Evolutionary conservation across 1,284 basidiomycete species (phyloP).

Genomic region (Pulveroboletus sp.): DNA sequence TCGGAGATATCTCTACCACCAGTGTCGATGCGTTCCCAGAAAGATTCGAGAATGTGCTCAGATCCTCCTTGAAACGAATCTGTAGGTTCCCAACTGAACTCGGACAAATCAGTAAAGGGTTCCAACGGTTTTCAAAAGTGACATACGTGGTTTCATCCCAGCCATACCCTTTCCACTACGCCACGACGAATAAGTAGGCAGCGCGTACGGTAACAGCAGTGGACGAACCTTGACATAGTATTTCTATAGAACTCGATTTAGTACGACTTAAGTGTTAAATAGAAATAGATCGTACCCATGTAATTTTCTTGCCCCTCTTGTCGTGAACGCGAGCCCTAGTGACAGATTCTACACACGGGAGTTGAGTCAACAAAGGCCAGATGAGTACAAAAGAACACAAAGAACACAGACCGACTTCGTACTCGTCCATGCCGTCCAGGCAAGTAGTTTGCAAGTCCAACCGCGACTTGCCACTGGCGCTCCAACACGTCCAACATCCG

Average conservation of each 20-base stretch:
- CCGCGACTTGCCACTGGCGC: neutral
- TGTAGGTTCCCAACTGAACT: slow-evolving; percentile 62
- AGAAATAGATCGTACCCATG: slow-evolving; percentile 39
- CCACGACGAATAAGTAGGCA: slow-evolving; percentile 6
- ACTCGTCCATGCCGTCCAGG: slow-evolving; percentile 41
- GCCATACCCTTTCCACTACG: slow-evolving; percentile 66
- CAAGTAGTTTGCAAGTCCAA: slow-evolving; percentile 28
- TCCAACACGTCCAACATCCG: slow-evolving; percentile 1
- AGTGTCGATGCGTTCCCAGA: slow-evolving; percentile 55
- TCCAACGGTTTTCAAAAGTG: neutral
- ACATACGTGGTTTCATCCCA: slow-evolving; percentile 66
- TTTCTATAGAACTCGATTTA: slow-evolving; percentile 37
- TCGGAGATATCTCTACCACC: slow-evolving; percentile 49
- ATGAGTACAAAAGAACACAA: neutral
- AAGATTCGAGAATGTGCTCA: slow-evolving; percentile 51
- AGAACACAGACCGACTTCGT: slow-evolving; percentile 63
- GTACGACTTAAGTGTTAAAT: slow-evolving; percentile 17
- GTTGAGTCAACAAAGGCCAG: neutral
- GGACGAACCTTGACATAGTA: slow-evolving; percentile 58
- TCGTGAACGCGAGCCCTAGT: slow-evolving; percentile 45
- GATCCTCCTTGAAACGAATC: slow-evolving; percentile 55
- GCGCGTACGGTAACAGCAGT: neutral
- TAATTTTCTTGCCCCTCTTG: slow-evolving; percentile 41
- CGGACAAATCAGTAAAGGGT: slow-evolving; percentile 6
- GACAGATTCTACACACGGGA: slow-evolving; percentile 46